A percentile compares a stretch with the other conserved stretches of the same genome.
phyloP scores from a whole-genome alignment of 2,329 filamentous ascomycete species.

The Apiospora arundinis region DNA sequence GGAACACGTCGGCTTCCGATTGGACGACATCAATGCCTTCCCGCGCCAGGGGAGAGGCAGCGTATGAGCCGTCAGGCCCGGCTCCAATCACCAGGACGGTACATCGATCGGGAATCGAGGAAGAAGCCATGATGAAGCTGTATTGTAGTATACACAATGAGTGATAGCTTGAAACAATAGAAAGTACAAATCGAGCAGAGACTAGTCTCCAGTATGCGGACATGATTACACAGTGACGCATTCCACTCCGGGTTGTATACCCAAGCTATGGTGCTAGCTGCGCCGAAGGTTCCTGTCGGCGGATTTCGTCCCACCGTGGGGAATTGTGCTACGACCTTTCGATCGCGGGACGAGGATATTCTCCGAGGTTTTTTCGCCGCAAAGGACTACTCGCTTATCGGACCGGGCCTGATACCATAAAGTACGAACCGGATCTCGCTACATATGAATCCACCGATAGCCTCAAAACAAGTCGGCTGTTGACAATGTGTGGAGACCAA shows the following conservation, averaged over 20 bases:
- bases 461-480: too few species aligned
- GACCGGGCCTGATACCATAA: too few species aligned
- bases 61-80: slow-evolving; percentile 53
- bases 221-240: too few species aligned
- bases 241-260: not conserved
- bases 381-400: too few species aligned
- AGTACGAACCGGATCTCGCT: too few species aligned
- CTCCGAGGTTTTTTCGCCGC: too few species aligned
- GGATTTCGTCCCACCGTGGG: not conserved
- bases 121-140: not conserved
- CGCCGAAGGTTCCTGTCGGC: not conserved
- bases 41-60: slow-evolving; percentile 48
- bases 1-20: slow-evolving; percentile 48
- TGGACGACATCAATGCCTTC: slow-evolving; percentile 52
- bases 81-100: slow-evolving; percentile 52
- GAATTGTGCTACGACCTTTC: not conserved
- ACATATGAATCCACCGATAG: too few species aligned
- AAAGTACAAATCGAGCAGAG: not conserved
- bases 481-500: too few species aligned
- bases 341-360: too few species aligned
- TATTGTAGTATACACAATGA: too few species aligned
- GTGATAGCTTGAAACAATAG: not conserved
- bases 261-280: not conserved
- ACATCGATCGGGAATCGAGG: slow-evolving; percentile 33
- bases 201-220: not conserved